Conservation (phyloP, 306 rosid species). For the Quercus bicolor region DNA sequence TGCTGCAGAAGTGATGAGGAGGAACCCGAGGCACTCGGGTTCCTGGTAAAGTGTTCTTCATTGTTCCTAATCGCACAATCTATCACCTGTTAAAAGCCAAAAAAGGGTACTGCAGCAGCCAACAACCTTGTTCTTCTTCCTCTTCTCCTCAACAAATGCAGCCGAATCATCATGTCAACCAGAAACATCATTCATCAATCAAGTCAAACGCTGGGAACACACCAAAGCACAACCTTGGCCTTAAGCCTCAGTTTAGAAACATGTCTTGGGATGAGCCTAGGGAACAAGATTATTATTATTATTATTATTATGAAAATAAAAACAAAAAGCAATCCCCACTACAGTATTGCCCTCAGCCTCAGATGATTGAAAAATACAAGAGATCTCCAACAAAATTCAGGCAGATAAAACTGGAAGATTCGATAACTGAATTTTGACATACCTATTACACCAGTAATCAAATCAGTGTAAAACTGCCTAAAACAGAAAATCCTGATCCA, state of each 20-base stretch:
- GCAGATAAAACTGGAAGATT: not conserved
- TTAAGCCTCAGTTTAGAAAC: not conserved
- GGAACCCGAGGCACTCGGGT: slow-evolving; percentile 57
- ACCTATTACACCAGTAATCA: not conserved
- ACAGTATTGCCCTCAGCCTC: not conserved
- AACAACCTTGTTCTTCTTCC: not conserved
- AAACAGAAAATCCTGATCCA: slow-evolving; percentile 6
- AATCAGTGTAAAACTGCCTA: not conserved
- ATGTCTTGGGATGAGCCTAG: not conserved
- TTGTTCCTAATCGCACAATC: slow-evolving; percentile 58
- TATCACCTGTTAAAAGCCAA: slow-evolving; percentile 44
- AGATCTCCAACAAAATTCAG: not conserved
- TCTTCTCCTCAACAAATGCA: slow-evolving; percentile 9
- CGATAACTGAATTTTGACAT: slow-evolving; percentile 9
- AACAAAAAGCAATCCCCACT: not conserved
- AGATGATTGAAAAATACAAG: not conserved
- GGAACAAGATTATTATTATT: not conserved
- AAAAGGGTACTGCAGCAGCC: not conserved
- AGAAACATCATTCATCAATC: not conserved
- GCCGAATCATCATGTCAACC: not conserved
- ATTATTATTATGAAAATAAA: not conserved
- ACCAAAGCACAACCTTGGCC: slow-evolving; percentile 18
- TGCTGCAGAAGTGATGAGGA: slow-evolving; percentile 52
- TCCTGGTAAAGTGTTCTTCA: slow-evolving; percentile 54
- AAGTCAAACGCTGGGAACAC: slow-evolving; percentile 20